Evolutionary conservation across 148 eudicot species (phyloP).

Genomic region (Amaranthus palmeri): DNA sequence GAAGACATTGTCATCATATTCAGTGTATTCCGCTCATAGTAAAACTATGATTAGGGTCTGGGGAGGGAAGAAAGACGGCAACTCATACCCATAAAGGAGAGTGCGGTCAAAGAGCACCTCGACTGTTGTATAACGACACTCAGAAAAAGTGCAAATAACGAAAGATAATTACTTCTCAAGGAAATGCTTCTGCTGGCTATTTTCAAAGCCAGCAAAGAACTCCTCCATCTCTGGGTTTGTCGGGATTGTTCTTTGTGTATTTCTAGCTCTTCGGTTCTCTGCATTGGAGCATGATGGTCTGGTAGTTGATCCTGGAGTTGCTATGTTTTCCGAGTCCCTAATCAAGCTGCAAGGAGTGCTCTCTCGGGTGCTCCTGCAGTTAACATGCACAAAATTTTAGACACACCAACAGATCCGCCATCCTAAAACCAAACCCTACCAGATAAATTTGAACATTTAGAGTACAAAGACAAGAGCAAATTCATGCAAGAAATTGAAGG

Average conservation of each 20-base stretch:
- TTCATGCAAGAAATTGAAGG: constrained; percentile 9
- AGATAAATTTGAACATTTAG: neutral
- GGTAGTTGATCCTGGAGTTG: constrained; percentile 63
- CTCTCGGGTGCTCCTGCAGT: constrained; percentile 79
- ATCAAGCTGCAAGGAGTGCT: constrained; percentile 83
- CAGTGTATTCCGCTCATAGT: too few species aligned
- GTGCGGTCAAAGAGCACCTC: too few species aligned
- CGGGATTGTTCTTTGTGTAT: constrained; percentile 40
- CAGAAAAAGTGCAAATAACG: neutral
- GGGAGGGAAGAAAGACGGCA: too few species aligned
- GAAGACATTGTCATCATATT: too few species aligned
- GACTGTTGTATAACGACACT: too few species aligned
- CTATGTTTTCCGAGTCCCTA: constrained; percentile 39
- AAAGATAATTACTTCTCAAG: constrained; percentile 52
- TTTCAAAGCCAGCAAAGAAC: constrained; percentile 59
- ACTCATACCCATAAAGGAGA: too few species aligned
- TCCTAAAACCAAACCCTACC: neutral
- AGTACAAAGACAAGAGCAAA: constrained; percentile 9
- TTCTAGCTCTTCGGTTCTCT: constrained; percentile 33
- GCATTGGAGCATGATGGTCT: constrained; percentile 38
- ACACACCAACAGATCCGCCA: neutral
- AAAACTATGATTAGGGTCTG: too few species aligned
- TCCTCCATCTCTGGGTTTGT: constrained; percentile 68
- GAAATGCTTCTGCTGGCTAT: constrained; percentile 55
- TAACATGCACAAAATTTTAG: constrained; percentile 4